Evolutionary conservation across 2,329 filamentous ascomycete species (phyloP), one percentile per base, ranked within the genome.

Genomic region (Pseudogymnoascus sp.): DNA sequence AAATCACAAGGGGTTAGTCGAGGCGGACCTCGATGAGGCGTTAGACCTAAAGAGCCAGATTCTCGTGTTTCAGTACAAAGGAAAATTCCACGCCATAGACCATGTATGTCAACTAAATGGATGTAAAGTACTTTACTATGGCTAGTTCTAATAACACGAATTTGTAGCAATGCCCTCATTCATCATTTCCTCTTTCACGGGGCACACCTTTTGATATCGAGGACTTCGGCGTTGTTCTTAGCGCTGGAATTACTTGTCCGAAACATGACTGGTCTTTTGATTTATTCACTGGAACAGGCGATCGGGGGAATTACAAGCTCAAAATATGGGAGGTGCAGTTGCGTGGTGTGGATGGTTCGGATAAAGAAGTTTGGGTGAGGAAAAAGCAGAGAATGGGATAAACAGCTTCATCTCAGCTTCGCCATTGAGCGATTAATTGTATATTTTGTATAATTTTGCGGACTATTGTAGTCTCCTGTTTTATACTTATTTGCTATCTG

Each of bases 201-300:
- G 86, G 84, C 0, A 81, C 74, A 0, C 77, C 86, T 0, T 89
- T 89, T 63, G 88, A 90, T 61, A 89, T 90, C 67, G 88, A 90
- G 67, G 88, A 90, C 64, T 90, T 89, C 70, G 87, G 88, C 0
- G 75, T 88, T 2, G 77, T 81, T 4, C 71, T 88, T 5, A 87
- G 84, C 62, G 80, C 84, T 0, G 88, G 86, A 0, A 75, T 90
- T 3, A 81, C 79, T 0, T 90, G 88, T 71, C 85, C 87, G 0
- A 88, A 88, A 65, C 87, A 90, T 65, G 83, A 79, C 4, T 90
- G 88, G 88, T 87, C 85, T 0, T 90, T 90, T 72, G 88, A 90
- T 69, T 68, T 90, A 2, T 82, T 84, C 61, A 83, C 86, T 0
- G 88, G 88, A 0, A 77, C 77, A 67, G 80, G 79, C 0, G 88